Evolutionary conservation across 192 early-diverging fungal genomes (phyloP).

Genomic region (Helicostylum pulchrum): DNA sequence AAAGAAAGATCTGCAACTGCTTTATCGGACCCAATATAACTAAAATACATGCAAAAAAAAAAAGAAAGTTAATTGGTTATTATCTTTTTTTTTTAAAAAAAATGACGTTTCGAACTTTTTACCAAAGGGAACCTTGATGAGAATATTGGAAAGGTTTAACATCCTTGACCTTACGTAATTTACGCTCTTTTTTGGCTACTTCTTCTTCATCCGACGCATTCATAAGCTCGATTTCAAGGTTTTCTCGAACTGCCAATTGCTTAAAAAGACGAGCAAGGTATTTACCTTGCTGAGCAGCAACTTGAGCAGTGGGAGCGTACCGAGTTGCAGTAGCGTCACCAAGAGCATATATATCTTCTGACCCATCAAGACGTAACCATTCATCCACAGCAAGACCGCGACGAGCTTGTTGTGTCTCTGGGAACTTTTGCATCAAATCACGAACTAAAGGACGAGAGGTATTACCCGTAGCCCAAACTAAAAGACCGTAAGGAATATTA

Average conservation of each 20-base stretch:
- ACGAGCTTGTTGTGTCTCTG: conserved; percentile 56
- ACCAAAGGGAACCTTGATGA: conserved; percentile 77
- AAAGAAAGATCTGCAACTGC: conserved; percentile 91
- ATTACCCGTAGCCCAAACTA: conserved; percentile 90
- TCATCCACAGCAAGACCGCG: conserved; percentile 76
- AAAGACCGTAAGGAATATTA: conserved; percentile 72
- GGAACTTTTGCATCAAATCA: conserved; percentile 61
- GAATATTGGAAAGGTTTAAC: conserved; percentile 77
- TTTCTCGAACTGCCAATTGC: conserved; percentile 49
- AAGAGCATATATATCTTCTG: conserved; percentile 62
- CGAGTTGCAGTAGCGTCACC: conserved; percentile 75
- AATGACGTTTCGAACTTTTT: neutral
- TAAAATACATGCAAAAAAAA: neutral
- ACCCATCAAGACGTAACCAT: conserved; percentile 63
- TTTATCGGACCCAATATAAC: conserved; percentile 86
- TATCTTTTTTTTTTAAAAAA: neutral
- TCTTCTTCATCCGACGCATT: conserved; percentile 10
- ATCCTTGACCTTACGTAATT: conserved; percentile 32
- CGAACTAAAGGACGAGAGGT: conserved; percentile 66
- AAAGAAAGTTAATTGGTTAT: neutral
- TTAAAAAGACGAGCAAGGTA: conserved; percentile 81
- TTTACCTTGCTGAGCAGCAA: conserved; percentile 84
- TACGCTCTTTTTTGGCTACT: conserved; percentile 29
- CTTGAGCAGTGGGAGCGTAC: conserved; percentile 80
- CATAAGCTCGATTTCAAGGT: conserved; percentile 27